A percentile compares a stretch with the other conserved stretches of the same genome.
Evolutionary conservation across 768 basidiomycete genomes (phyloP).

Genomic region (Mycena olivaceomarginata): DNA sequence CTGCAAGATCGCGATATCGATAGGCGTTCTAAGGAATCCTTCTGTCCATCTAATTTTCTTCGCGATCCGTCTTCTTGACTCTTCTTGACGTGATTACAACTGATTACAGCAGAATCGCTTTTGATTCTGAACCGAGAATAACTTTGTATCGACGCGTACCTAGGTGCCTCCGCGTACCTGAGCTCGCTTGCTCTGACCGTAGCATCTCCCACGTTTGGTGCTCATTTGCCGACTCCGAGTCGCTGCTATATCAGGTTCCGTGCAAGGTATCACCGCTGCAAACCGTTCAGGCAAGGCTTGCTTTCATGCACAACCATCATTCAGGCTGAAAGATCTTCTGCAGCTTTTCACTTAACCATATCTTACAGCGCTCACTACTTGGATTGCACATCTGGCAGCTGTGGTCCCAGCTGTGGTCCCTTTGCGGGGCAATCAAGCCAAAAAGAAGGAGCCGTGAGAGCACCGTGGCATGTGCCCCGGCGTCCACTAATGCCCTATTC

Average conservation of each 20-base stretch:
- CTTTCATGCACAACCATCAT: neutral
- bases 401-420: neutral
- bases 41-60: slow-evolving; percentile 34
- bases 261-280: neutral
- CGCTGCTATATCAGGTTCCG: neutral
- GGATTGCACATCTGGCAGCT: neutral
- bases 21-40: neutral
- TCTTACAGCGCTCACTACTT: neutral
- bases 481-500: slow-evolving; percentile 7
- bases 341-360: neutral
- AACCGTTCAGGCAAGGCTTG: neutral
- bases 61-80: slow-evolving; percentile 14
- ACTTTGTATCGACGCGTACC: neutral
- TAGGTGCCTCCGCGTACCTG: neutral
- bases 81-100: neutral
- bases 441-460: slow-evolving; percentile 40
- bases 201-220: neutral
- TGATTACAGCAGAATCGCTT: no score
- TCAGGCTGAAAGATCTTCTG: neutral
- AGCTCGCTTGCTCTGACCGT: neutral
- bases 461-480: slow-evolving; percentile 28
- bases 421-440: slow-evolving; percentile 37
- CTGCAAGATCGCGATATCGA: neutral
- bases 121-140: neutral
- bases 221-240: slow-evolving; percentile 25